phyloP scores from a whole-genome alignment of 2,329 filamentous ascomycete species.

The Xylariaceae sp. region DNA sequence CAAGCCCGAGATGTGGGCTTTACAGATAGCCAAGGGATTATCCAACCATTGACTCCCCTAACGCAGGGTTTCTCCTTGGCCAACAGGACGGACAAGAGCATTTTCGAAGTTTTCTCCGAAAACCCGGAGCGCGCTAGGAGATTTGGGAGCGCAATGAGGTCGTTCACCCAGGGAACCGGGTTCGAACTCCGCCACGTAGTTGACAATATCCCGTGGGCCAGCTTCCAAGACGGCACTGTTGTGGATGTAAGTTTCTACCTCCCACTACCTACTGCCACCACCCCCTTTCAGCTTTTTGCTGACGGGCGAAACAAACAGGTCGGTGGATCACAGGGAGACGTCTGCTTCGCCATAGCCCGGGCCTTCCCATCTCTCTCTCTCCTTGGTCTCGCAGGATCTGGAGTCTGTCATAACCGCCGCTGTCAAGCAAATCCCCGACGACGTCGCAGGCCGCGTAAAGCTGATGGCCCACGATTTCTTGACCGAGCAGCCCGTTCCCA shows the following conservation, averaged over 20 bases:
- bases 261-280: background rate
- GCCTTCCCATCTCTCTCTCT: constrained; percentile 8
- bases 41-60: too few species aligned
- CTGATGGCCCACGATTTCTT: constrained; percentile 13
- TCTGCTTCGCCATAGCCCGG: constrained; percentile 11
- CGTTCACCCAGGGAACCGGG: constrained; percentile 16
- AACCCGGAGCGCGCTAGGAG: constrained; percentile 18
- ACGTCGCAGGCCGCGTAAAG: constrained; percentile 5
- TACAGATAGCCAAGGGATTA: too few species aligned
- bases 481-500: constrained; percentile 5
- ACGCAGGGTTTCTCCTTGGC: constrained; percentile 20
- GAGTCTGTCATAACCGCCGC: constrained; percentile 12
- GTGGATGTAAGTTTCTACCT: constrained; percentile 15
- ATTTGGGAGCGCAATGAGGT: constrained; percentile 21
- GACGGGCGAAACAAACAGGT: constrained; percentile 8
- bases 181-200: constrained; percentile 17
- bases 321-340: constrained; percentile 17
- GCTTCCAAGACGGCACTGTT: constrained; percentile 6
- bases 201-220: constrained; percentile 17
- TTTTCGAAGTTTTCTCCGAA: constrained; percentile 18
- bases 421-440: constrained; percentile 2
- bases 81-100: constrained; percentile 16
- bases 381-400: constrained; percentile 27
- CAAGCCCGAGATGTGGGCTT: too few species aligned
- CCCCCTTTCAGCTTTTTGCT: background rate